These are phyloP conservation scores for Verticillium klebahnii DNA, from an alignment of 2,329 filamentous ascomycete genomes.

Conservation along the genomic window DNA sequence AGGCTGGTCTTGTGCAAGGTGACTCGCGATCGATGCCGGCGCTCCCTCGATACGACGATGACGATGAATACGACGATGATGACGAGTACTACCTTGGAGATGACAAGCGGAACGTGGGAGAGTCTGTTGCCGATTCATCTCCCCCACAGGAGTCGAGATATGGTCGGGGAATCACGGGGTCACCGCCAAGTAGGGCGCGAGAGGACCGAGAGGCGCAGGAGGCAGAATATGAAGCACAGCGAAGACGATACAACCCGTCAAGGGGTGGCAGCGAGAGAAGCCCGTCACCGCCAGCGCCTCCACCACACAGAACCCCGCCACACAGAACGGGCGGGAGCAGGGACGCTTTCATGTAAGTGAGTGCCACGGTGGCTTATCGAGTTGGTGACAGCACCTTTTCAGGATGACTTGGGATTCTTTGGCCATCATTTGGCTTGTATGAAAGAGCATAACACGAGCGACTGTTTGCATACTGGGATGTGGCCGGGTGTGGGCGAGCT, in stretches of 20 bases:
- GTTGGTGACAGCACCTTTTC: background rate
- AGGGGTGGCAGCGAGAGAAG: background rate
- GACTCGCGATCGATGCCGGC: slow-evolving; percentile 41
- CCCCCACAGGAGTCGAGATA: slow-evolving; percentile 25
- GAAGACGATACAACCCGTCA: background rate
- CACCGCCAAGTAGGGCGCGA: slow-evolving; percentile 24
- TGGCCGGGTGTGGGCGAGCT: background rate
- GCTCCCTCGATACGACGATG: slow-evolving; percentile 30
- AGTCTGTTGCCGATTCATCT: background rate
- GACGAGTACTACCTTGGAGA: slow-evolving; percentile 21
- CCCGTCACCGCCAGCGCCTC: background rate
- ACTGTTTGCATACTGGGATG: background rate
- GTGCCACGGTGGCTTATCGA: background rate
- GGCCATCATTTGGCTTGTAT: background rate
- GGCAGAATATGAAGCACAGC: slow-evolving; percentile 7
- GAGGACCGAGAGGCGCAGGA: slow-evolving; percentile 16
- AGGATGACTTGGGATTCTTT: background rate
- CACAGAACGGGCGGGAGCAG: background rate
- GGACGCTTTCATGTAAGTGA: background rate
- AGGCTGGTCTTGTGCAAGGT: slow-evolving; percentile 75
- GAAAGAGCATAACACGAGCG: background rate
- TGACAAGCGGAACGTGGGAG: slow-evolving; percentile 14
- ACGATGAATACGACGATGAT: slow-evolving; percentile 27
- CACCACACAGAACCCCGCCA: slow-evolving; percentile 1
- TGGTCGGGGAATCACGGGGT: slow-evolving; percentile 33